A percentile compares a stretch with the other conserved stretches of the same genome.
phyloP scores from a whole-genome alignment of 2,329 filamentous ascomycete species.

The Exophiala xenobiotica region DNA sequence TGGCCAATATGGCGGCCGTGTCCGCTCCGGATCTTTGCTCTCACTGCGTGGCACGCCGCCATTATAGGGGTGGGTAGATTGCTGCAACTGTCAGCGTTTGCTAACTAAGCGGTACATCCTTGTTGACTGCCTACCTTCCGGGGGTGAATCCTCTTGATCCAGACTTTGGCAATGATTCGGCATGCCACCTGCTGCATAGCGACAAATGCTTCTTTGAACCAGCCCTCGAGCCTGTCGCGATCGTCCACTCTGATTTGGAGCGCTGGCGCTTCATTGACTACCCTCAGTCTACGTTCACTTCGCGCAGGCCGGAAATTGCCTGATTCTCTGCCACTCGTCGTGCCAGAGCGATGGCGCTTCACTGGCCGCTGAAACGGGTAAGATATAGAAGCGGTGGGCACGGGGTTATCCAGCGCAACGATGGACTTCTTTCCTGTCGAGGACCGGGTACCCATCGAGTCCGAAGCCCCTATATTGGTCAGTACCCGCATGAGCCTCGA shows the following conservation, averaged over 20 bases:
- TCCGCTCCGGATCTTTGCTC: conserved; percentile 44
- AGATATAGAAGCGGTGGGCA: conserved; percentile 15
- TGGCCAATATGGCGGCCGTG: conserved; percentile 41
- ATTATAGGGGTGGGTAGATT: conserved; percentile 51
- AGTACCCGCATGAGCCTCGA: background rate
- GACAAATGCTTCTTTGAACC: conserved; percentile 43
- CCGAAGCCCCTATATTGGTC: conserved; percentile 5
- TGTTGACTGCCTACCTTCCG: conserved; percentile 35
- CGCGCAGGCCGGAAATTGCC: conserved; percentile 25
- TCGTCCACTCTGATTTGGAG: conserved; percentile 39
- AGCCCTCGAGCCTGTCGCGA: conserved; percentile 38
- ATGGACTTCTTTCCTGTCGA: conserved; percentile 10
- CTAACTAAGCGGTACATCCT: background rate
- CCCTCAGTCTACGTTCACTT: conserved; percentile 36
- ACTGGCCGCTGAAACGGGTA: conserved; percentile 14
- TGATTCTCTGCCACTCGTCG: conserved; percentile 1
- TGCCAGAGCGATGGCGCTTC: conserved; percentile 21
- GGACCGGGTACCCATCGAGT: background rate
- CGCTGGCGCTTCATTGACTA: conserved; percentile 27
- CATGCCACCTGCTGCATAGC: conserved; percentile 49
- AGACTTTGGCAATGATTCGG: conserved; percentile 46
- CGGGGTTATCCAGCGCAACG: background rate
- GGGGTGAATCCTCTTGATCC: conserved; percentile 49
- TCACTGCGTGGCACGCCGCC: conserved; percentile 43
- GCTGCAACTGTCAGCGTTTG: conserved; percentile 26